Evolutionary conservation across 352 stramenopile species (phyloP).

Genomic region (Globisporangium cederbergense): DNA sequence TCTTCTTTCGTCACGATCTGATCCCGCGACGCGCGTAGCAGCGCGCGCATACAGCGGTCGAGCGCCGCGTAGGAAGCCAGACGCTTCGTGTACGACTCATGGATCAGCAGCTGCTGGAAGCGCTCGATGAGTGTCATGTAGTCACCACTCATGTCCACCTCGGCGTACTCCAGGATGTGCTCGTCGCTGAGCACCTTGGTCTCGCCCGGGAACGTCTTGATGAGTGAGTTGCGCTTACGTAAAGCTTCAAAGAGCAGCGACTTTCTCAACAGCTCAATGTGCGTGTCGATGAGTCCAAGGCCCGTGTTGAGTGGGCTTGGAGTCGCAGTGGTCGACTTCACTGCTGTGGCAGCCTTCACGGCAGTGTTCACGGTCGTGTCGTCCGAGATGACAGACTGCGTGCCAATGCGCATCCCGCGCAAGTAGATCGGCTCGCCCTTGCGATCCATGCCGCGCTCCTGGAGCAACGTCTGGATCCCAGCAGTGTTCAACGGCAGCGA

Average conservation of each 20-base stretch:
- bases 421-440: slow-evolving; percentile 55
- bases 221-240: slow-evolving; percentile 66
- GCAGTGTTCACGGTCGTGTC: slow-evolving; percentile 2
- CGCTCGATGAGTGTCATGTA: slow-evolving; percentile 64
- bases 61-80: slow-evolving; percentile 59
- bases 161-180: slow-evolving; percentile 41
- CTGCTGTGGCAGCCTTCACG: neutral
- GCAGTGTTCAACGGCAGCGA: slow-evolving; percentile 33
- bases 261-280: slow-evolving; percentile 64
- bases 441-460: slow-evolving; percentile 54
- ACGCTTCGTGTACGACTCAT: slow-evolving; percentile 61
- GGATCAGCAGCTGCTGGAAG: slow-evolving; percentile 64
- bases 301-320: slow-evolving; percentile 32
- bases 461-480: slow-evolving; percentile 42
- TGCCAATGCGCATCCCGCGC: slow-evolving; percentile 62
- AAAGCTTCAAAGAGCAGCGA: slow-evolving; percentile 60
- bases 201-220: slow-evolving; percentile 57
- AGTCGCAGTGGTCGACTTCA: neutral
- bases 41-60: slow-evolving; percentile 59
- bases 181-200: slow-evolving; percentile 41
- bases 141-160: slow-evolving; percentile 65
- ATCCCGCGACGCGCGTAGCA: slow-evolving; percentile 37
- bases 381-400: slow-evolving; percentile 28
- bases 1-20: slow-evolving; percentile 68
- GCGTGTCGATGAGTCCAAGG: slow-evolving; percentile 60